Evolutionary conservation across 106 monocot genomes (phyloP).

Genomic region (Cymbidium sinense): DNA sequence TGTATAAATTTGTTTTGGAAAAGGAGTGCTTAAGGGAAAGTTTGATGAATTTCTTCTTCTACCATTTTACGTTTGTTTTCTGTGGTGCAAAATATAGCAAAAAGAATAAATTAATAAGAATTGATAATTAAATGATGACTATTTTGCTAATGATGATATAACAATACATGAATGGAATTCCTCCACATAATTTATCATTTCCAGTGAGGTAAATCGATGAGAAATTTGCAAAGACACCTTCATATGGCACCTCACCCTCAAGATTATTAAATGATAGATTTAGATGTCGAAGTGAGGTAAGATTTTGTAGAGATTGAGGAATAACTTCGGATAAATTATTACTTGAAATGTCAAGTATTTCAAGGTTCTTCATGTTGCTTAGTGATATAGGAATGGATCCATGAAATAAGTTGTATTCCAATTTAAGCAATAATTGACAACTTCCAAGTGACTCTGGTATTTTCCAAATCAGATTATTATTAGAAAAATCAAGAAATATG

Average conservation of each 20-base stretch:
- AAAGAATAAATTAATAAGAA: not conserved
- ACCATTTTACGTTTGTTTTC: not conserved
- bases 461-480: slow-evolving; percentile 10
- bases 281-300: not conserved
- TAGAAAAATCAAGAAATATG: not conserved
- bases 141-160: not conserved
- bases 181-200: slow-evolving; percentile 15
- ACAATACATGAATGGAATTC: slow-evolving; percentile 2
- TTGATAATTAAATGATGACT: not conserved
- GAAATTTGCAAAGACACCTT: slow-evolving; percentile 5
- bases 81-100: no score
- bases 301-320: not conserved
- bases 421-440: not conserved
- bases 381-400: slow-evolving; percentile 13
- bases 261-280: slow-evolving; percentile 28
- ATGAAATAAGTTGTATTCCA: slow-evolving; percentile 12
- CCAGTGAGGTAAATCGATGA: slow-evolving; percentile 3
- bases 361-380: not conserved
- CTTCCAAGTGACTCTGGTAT: slow-evolving; percentile 8
- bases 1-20: slow-evolving; percentile 16
- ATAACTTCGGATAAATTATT: slow-evolving; percentile 15
- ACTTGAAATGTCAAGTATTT: slow-evolving; percentile 10
- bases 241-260: slow-evolving; percentile 14
- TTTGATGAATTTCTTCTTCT: not conserved
- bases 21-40: not conserved